These are phyloP conservation scores for Lasiodiplodia citricola DNA, from an alignment of 2,329 filamentous ascomycete genomes.

Conservation along the genomic window DNA sequence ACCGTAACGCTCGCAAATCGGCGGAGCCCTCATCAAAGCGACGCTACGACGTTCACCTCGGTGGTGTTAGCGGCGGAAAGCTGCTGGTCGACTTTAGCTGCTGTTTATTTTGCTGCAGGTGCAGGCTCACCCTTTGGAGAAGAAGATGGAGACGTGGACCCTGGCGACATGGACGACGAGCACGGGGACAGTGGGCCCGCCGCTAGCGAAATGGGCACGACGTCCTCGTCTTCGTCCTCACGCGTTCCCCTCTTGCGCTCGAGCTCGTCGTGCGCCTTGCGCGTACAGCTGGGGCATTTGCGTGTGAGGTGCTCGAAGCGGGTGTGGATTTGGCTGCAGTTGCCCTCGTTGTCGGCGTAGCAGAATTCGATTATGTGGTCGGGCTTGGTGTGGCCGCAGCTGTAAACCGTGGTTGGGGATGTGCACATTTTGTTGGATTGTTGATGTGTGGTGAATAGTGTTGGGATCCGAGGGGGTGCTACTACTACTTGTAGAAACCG, in stretches of 20 bases:
- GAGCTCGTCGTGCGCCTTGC: conserved; percentile 6
- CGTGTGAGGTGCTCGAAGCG: conserved; percentile 4
- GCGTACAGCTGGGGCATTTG: conserved; percentile 9
- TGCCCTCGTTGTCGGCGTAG: conserved; percentile 11
- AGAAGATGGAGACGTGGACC: background rate
- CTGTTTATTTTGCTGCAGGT: background rate
- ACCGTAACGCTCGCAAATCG: background rate
- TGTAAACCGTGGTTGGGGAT: conserved; percentile 17
- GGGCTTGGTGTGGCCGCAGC: conserved; percentile 22
- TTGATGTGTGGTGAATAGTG: background rate
- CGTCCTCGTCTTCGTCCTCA: conserved; percentile 10
- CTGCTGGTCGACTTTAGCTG: conserved; percentile 1
- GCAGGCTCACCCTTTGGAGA: conserved; percentile 6
- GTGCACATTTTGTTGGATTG: conserved; percentile 7
- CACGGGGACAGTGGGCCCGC: background rate
- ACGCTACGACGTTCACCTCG: background rate
- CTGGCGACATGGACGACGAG: background rate
- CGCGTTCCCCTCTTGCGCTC: conserved; percentile 2
- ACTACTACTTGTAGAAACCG: background rate
- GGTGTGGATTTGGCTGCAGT: conserved; percentile 13
- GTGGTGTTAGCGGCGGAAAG: background rate
- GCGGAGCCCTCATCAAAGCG: background rate
- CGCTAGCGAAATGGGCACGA: background rate
- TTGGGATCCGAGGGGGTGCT: background rate
- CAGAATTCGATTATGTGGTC: conserved; percentile 20